phyloP scores from a whole-genome alignment of 352 stramenopile genomes.

The Phytophthora syringae region DNA sequence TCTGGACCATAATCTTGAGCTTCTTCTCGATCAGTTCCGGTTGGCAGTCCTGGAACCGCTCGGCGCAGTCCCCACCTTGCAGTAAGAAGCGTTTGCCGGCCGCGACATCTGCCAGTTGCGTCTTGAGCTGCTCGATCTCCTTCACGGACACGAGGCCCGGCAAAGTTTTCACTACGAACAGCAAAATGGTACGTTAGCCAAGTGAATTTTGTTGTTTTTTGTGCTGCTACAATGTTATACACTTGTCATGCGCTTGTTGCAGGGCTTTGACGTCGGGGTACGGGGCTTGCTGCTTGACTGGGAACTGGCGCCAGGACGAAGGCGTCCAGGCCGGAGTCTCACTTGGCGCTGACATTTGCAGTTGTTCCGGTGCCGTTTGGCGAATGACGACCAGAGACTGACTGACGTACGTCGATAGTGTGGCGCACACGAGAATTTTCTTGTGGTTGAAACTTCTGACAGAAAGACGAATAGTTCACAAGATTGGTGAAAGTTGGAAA shows the following conservation, averaged over 20 bases:
- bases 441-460: too few species aligned
- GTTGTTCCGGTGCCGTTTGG: too few species aligned
- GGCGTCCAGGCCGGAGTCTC: constrained; percentile 49
- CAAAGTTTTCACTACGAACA: constrained; percentile 68
- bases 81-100: constrained; percentile 97
- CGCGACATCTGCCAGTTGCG: constrained; percentile 93
- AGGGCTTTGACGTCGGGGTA: constrained; percentile 82
- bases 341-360: constrained; percentile 10
- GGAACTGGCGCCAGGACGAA: constrained; percentile 78
- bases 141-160: constrained; percentile 96
- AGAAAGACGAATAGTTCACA: too few species aligned
- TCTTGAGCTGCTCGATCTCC: constrained; percentile 93
- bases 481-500: too few species aligned
- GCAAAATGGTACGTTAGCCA: constrained; percentile 31
- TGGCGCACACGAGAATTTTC: constrained; percentile 19
- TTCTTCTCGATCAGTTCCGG: constrained; percentile 91
- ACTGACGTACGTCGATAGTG: background rate
- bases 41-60: constrained; percentile 95
- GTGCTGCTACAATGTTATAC: constrained; percentile 38
- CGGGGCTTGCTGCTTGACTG: constrained; percentile 83
- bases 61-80: constrained; percentile 98
- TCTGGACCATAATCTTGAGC: constrained; percentile 96
- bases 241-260: constrained; percentile 65
- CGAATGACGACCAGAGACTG: constrained; percentile 32
- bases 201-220: too few species aligned